Base-by-base conservation (phyloP, 2,329 filamentous ascomycete species). In the Canariomyces notabilis region DNA sequence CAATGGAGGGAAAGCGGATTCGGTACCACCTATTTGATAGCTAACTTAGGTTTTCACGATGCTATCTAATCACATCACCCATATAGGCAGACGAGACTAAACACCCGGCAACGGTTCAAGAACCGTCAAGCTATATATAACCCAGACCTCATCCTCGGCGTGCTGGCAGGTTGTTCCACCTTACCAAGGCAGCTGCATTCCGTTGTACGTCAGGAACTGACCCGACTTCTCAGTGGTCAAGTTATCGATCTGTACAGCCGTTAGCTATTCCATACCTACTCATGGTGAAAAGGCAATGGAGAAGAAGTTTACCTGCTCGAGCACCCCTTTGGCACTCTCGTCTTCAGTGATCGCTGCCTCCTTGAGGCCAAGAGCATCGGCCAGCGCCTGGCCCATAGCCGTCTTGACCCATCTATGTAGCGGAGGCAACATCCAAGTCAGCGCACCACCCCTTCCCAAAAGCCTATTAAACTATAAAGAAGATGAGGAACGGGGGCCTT, bases 321-420 rank as follows among this genome's bases (percentile, higher is more conserved):
- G 19, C 14, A 59, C 55, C 16, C 34, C 48, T 19, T 40, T 46
- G 0, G 56, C 57, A 31, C 60, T 59, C 34, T 57, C 48, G 18
- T 59, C 53, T 3, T 49, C 37, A 4, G 42, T 52, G 38, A 53
- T 43, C 3, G 57, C 53, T 7, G 59, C 57, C 44, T 57, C 52
- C 39, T 43, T 42, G 21, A 57, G 47, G 15, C 54, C 53, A 20
- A 61, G 21, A 5, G 49, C 52, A 46, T 61, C 56, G 7, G 59
- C 60, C 9, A 62, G 34, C 0, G 33, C 46, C 49, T 59, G 57
- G 1, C 60, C 60, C 52, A 61, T 54, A 3, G 7, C 5, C 1
- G 60, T 62, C 42, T 61, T 54, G 43, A 60, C 58, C 57, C 57
- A 60, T 43, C 58, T 60, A 22, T 23, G 5, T 41, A 16, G 23